Base-by-base conservation (phyloP, 345 rosid genomes). In the Eucalyptus pauciflora region DNA sequence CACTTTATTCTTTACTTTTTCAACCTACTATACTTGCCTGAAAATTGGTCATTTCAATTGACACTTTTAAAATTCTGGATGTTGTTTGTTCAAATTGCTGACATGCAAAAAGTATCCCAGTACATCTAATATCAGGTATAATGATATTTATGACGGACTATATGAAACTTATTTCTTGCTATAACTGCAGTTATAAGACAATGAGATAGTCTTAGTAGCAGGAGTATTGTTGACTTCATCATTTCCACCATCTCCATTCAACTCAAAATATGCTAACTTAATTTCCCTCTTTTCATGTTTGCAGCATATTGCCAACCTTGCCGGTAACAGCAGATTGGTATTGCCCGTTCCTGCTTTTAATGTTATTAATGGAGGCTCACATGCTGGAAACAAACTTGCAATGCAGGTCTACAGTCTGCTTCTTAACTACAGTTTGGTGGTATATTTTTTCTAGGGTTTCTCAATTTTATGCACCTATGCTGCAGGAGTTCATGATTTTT, bases 301-400 rank as follows among this genome's bases (percentile, higher is more conserved):
- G 92, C 96, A 95, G 98, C 98, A 90, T 90, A 98, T 97, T 91
- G 99, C 99, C 45, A 95, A 97, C 79, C 97, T 98, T 89, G 97
- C 99, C 80, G 99, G 99, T 17, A 97, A 97, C 96, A 92, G 91
- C 52, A 93, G 92, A 41, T 93, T 98, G 96, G 98, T 98, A 49
- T 91, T 98, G 17, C 99, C 99, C 5, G 98, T 97, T 52, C 99
- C 99, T 17, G 99, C 99, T 71, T 98, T 97, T 92, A 98, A 98
- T 89, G 99, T 98, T 91, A 98, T 97, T 92, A 97, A 97, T 76
- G 99, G 99, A 90, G 99, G 98, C 87, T 98, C 99, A 56, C 99
- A 96, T 91, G 99, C 99, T 4, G 99, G 99, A 88, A 97, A 97
- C 92, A 96, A 97, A 91, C 99, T 97, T 62, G 99, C 99, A 15